Percentiles rank a stretch among this genome's conserved stretches.
Evolutionary conservation across 306 rosid genomes (phyloP).

Genomic region (Quercus ilex): DNA sequence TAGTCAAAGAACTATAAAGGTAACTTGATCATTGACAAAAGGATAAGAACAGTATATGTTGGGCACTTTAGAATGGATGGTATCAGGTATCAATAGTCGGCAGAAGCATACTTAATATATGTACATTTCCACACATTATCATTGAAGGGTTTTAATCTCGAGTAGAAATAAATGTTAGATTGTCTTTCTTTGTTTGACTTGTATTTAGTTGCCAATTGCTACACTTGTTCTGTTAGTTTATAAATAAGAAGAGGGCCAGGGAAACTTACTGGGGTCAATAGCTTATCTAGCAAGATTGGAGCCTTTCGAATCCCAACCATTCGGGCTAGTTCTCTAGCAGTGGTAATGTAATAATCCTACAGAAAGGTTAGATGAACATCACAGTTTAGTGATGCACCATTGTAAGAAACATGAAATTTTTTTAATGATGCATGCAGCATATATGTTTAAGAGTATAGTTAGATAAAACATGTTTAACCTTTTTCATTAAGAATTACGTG

Average conservation of each 20-base stretch:
- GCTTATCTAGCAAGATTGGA: conserved; percentile 61
- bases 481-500: background rate
- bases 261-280: conserved; percentile 65
- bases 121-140: too few relatives aligned
- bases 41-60: background rate
- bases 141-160: background rate
- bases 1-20: background rate
- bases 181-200: background rate
- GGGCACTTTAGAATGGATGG: background rate
- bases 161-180: background rate
- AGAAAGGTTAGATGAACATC: too few relatives aligned
- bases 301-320: too few relatives aligned
- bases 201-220: background rate
- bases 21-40: background rate
- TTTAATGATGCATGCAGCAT: conserved; percentile 52
- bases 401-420: too few relatives aligned
- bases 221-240: background rate
- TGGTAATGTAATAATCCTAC: too few relatives aligned
- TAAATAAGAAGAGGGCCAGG: conserved; percentile 5
- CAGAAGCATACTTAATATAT: too few relatives aligned
- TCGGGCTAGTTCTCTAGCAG: too few relatives aligned
- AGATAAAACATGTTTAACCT: conserved; percentile 39
- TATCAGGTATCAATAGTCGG: background rate
- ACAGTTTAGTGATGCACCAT: too few relatives aligned
- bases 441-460: conserved; percentile 65